These are phyloP conservation scores for Rhododendron ovatum DNA, from an alignment of 148 eudicot genomes.

Conservation along the genomic window DNA sequence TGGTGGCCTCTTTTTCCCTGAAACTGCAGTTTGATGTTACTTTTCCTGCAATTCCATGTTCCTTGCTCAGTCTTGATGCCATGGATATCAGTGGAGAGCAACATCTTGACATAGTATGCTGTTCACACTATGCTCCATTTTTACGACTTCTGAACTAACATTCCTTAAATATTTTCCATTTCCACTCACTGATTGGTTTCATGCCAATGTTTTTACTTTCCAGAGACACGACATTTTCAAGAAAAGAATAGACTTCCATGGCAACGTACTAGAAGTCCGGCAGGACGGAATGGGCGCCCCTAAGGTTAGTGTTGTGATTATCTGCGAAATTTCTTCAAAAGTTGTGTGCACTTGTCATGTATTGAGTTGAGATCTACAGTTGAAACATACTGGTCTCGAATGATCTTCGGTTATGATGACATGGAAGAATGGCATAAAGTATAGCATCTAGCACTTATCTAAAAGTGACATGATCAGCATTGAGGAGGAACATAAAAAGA, in stretches of 20 bases:
- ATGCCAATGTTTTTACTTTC: slow-evolving; percentile 16
- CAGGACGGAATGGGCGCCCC: slow-evolving; percentile 80
- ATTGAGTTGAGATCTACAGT: neutral
- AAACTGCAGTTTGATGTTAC: slow-evolving; percentile 87
- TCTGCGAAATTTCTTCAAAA: neutral
- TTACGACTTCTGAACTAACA: neutral
- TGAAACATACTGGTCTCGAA: neutral
- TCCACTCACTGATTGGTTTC: slow-evolving; percentile 8
- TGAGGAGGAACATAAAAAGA: neutral
- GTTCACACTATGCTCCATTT: slow-evolving; percentile 3
- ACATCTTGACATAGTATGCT: slow-evolving; percentile 84
- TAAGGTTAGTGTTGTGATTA: slow-evolving; percentile 52
- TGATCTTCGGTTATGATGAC: neutral
- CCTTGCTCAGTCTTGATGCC: slow-evolving; percentile 83
- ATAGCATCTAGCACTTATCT: neutral
- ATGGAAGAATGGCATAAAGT: neutral
- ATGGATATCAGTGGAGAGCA: slow-evolving; percentile 97
- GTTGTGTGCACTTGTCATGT: slow-evolving; percentile 1
- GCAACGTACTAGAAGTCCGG: slow-evolving; percentile 55
- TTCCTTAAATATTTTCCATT: neutral
- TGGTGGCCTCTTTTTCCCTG: slow-evolving; percentile 8
- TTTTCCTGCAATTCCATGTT: slow-evolving; percentile 77
- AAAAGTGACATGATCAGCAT: neutral
- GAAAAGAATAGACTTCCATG: slow-evolving; percentile 75
- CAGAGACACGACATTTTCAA: slow-evolving; percentile 90